Conservation (phyloP, 2,329 filamentous ascomycete species). For the Aspergillus awamori region DNA sequence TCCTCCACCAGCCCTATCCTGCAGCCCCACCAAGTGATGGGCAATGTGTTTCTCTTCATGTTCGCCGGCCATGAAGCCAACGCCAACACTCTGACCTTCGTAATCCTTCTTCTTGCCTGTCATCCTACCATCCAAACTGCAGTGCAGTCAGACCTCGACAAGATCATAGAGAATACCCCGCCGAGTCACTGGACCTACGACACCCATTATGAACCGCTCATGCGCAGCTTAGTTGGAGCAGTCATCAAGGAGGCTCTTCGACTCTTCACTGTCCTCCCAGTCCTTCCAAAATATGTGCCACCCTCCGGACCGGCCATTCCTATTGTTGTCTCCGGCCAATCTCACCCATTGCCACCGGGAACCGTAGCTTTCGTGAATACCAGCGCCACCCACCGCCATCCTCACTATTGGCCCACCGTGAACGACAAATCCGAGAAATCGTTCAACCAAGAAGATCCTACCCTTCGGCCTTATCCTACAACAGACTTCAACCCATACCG, state of each 20-base stretch:
- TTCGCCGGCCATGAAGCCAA: conserved; percentile 9
- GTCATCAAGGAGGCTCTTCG: conserved; percentile 6
- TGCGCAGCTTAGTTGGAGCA: not conserved
- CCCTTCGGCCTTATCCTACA: not conserved
- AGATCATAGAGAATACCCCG: not conserved
- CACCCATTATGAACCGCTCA: not conserved
- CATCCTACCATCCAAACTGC: conserved; percentile 2
- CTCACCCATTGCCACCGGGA: not conserved
- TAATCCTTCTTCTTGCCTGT: conserved; percentile 4
- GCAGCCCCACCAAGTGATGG: not conserved
- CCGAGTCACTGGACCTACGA: conserved; percentile 4
- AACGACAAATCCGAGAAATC: not conserved
- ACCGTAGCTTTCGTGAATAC: not conserved
- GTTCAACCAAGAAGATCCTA: not conserved
- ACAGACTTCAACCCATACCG: not conserved
- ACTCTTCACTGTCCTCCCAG: conserved; percentile 4
- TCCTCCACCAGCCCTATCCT: not conserved
- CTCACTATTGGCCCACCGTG: conserved; percentile 6
- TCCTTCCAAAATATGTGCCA: conserved; percentile 8
- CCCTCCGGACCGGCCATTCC: not conserved
- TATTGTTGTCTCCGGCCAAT: not conserved
- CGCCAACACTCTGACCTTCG: conserved; percentile 9
- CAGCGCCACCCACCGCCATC: conserved; percentile 5
- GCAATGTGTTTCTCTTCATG: not conserved
- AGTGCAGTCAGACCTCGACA: conserved; percentile 1